A percentile compares a stretch with the other conserved stretches of the same genome.
Evolutionary conservation across 495 filamentous ascomycete species (phyloP).

Genomic region (Penicillium malachiteum): DNA sequence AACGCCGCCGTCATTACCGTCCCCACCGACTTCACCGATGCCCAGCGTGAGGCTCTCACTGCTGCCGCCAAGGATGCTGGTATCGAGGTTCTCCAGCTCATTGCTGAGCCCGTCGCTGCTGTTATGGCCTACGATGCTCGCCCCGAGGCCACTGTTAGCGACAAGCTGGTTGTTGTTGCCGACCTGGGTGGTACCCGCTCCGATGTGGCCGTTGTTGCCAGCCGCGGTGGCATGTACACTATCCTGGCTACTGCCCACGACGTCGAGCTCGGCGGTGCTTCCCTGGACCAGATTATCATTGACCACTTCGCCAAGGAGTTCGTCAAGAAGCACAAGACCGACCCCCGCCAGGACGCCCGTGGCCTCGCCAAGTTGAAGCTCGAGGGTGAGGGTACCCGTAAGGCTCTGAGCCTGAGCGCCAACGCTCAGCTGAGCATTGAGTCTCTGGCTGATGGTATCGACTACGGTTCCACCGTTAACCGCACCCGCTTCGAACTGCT

Average conservation of each 20-base stretch:
- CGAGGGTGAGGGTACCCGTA: slow-evolving; percentile 86
- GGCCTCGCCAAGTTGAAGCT: slow-evolving; percentile 89
- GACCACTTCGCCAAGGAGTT: slow-evolving; percentile 99
- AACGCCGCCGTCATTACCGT: slow-evolving; percentile 91
- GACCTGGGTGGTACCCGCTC: slow-evolving; percentile 92
- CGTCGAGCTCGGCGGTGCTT: slow-evolving; percentile 80
- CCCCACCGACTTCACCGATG: slow-evolving; percentile 87
- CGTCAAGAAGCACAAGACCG: slow-evolving; percentile 86
- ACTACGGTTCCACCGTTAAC: slow-evolving; percentile 90
- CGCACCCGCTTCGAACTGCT: slow-evolving; percentile 91
- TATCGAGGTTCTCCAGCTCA: slow-evolving; percentile 86
- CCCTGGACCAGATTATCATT: slow-evolving; percentile 84
- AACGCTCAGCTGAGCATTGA: slow-evolving; percentile 91
- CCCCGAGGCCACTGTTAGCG: slow-evolving; percentile 66
- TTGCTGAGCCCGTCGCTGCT: slow-evolving; percentile 89
- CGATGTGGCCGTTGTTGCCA: slow-evolving; percentile 86
- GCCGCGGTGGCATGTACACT: slow-evolving; percentile 93
- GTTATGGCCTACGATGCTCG: slow-evolving; percentile 90
- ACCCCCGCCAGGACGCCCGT: slow-evolving; percentile 77
- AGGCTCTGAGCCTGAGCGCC: slow-evolving; percentile 80
- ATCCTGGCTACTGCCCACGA: slow-evolving; percentile 92
- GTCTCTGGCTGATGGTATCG: slow-evolving; percentile 79
- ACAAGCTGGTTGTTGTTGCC: slow-evolving; percentile 90
- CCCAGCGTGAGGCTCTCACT: slow-evolving; percentile 76
- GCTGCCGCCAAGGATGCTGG: slow-evolving; percentile 77